These are phyloP conservation scores for Cordia subcordata DNA, from an alignment of 257 asterid genomes.

Conservation along the genomic window DNA sequence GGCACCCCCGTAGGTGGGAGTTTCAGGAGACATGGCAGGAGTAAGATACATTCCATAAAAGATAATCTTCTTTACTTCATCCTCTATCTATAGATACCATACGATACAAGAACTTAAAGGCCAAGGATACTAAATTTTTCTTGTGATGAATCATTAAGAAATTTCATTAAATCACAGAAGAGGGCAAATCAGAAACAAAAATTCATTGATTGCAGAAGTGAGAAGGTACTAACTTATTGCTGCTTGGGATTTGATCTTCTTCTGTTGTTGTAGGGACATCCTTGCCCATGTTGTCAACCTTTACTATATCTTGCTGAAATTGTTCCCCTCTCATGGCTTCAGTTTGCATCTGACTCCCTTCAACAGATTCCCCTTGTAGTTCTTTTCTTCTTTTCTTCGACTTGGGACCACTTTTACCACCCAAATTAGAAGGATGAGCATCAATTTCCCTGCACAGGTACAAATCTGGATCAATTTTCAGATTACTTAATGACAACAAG, in stretches of 20 bases:
- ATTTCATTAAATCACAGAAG: too few species aligned
- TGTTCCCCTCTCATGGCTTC: conserved; percentile 23
- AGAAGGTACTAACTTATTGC: conserved; percentile 51
- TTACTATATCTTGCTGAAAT: conserved; percentile 24
- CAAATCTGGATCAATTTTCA: not conserved
- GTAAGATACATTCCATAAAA: too few species aligned
- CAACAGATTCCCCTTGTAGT: conserved; percentile 22
- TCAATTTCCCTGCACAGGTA: conserved; percentile 34
- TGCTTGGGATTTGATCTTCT: conserved; percentile 26
- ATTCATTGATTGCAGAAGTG: not conserved
- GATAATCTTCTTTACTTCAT: too few species aligned
- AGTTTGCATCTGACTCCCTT: conserved; percentile 15
- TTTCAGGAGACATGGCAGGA: too few species aligned
- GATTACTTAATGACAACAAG: not conserved
- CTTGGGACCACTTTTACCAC: conserved; percentile 28
- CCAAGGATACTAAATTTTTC: too few species aligned
- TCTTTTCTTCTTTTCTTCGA: conserved; percentile 52
- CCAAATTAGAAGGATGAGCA: conserved; percentile 24
- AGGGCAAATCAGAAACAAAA: not conserved
- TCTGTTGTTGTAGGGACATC: conserved; percentile 30
- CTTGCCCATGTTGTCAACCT: conserved; percentile 17
- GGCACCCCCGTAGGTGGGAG: too few species aligned
- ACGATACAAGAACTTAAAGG: not conserved
- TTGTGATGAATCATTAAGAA: too few species aligned
- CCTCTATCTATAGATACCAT: not conserved